These are phyloP conservation scores for Moricandia arvensis DNA, from an alignment of 345 rosid species.

Conservation along the genomic window DNA sequence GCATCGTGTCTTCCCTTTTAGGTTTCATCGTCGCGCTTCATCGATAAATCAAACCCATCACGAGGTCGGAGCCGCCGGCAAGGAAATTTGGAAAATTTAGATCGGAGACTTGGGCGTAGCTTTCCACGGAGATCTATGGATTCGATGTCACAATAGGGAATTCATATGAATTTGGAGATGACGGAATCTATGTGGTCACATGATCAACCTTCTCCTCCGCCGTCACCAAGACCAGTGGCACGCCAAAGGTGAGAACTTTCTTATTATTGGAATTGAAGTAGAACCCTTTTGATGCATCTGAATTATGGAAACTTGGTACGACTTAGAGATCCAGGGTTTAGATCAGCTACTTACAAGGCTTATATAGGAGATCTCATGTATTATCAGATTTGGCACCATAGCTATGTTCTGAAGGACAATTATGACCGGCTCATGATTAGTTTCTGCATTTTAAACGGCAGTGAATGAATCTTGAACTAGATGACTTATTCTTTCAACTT, in stretches of 20 bases:
- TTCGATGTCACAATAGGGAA: not conserved
- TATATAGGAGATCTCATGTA: constrained; percentile 18
- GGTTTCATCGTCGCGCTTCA: constrained; percentile 29
- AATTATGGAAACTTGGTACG: constrained; percentile 14
- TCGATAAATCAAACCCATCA: constrained; percentile 6
- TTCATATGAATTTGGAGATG: constrained; percentile 48
- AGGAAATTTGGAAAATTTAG: not conserved
- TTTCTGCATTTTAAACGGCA: not conserved
- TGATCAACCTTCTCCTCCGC: constrained; percentile 44
- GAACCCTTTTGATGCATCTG: not conserved
- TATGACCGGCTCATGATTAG: not conserved
- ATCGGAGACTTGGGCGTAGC: constrained; percentile 25
- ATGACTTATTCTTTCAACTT: not conserved
- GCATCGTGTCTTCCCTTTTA: constrained; percentile 24
- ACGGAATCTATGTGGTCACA: constrained; percentile 44
- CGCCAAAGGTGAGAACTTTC: constrained; percentile 44
- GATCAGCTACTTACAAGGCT: constrained; percentile 28
- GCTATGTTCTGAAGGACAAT: too few relatives aligned
- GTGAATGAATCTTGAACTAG: not conserved
- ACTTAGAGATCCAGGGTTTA: constrained; percentile 24
- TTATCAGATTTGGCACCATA: too few relatives aligned
- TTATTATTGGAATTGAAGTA: not conserved
- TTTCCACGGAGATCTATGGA: constrained; percentile 22
- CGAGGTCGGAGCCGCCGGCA: constrained; percentile 20
- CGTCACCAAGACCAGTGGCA: constrained; percentile 35